Conservation (phyloP, 306 rosid genomes). For the Trifolium subterraneum region DNA sequence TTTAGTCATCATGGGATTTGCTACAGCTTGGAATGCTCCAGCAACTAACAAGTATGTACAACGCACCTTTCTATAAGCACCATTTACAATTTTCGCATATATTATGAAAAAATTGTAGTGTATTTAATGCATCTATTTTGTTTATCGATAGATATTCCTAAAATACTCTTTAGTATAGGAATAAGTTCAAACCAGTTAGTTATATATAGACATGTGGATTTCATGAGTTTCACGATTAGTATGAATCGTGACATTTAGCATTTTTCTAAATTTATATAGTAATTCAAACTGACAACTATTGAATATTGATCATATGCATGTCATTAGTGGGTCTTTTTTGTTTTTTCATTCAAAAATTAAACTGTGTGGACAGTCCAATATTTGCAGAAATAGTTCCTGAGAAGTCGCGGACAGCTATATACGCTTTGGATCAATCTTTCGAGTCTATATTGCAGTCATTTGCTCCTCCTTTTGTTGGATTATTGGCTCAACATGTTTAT, state of each 20-base stretch:
- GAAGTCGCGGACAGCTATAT: conserved; percentile 77
- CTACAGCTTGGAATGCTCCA: conserved; percentile 69
- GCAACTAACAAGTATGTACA: conserved; percentile 79
- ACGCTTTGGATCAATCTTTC: conserved; percentile 79
- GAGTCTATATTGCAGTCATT: conserved; percentile 76
- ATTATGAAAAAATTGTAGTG: background rate
- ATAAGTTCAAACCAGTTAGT: too few species aligned
- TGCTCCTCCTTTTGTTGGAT: conserved; percentile 86
- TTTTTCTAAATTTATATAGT: background rate
- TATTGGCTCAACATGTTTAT: conserved; percentile 71
- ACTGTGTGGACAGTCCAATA: conserved; percentile 74
- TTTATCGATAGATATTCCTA: too few species aligned
- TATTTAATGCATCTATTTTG: background rate
- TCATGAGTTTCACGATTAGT: too few species aligned
- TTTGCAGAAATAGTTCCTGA: conserved; percentile 96
- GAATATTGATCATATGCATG: background rate
- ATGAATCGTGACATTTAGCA: too few species aligned
- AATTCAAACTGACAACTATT: background rate
- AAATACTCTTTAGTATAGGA: too few species aligned
- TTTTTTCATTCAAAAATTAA: conserved; percentile 25
- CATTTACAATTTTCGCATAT: background rate
- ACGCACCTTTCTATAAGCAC: background rate
- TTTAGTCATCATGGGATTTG: conserved; percentile 74
- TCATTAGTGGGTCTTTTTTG: background rate
- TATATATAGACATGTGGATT: too few species aligned